Evolutionary conservation across 2,329 filamentous ascomycete genomes (phyloP), one percentile per base, ranked within the genome.

Genomic region (Fusarium hainanense): DNA sequence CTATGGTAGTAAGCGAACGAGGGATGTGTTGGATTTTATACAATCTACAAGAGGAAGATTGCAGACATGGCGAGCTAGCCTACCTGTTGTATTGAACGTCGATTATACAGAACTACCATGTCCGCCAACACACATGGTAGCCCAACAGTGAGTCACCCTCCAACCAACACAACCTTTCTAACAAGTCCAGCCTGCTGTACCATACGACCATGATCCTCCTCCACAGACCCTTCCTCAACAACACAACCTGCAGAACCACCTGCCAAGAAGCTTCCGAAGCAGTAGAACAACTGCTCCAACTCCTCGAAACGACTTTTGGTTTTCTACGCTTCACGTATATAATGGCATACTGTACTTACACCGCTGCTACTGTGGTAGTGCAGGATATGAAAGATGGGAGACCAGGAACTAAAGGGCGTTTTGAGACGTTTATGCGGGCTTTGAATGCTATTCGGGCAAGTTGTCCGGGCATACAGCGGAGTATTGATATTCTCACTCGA

Each of bases 301-400:
- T 58, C 0, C 55, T 58, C 0, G 49, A 58, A 0, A 43, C 12
- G 0, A 27, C 55, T 0, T 55, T 58, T 9, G 55, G 37, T 0
- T 55, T 58, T 12, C 27, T 32, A 1, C 49, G 49, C 0, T 58
- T 58, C 1, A 55, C 55, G 7, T 58, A 58, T 23, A 55, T 58
- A n/a, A 58, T 58, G 55, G 49, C 55, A 1, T 58, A 58, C 7
- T 58, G 55, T 5, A 58, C 55, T 4, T 58, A 58, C 1, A 58
- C 37, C 1, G 49, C 55, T 23, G 49, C 55, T 16, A 58, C 55
- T 0, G 48, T 58, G 1, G 27, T 58, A 2, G 49, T 58, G 3
- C 27, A 58, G 2, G 55, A 55, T 14, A 58, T 55, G 55, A 58
- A 58, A 23, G 28, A 16, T 14, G 37, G 55, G 1, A 21, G n/a